Percentiles rank a stretch among this genome's conserved stretches.
phyloP scores from a whole-genome alignment of 257 asterid species.

The Paulownia fortunei region DNA sequence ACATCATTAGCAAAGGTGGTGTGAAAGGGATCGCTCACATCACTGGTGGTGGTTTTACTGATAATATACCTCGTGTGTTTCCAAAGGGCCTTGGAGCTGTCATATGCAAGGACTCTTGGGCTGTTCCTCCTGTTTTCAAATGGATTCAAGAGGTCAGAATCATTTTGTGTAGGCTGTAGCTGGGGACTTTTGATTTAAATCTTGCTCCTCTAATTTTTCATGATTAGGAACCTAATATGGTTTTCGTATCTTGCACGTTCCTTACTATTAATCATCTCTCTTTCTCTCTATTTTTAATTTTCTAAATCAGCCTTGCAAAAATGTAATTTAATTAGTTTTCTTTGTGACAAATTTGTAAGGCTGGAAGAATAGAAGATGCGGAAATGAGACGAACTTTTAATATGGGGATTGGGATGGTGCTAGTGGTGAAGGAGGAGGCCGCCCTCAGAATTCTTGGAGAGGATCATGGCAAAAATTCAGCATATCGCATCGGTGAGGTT shows the following conservation, averaged over 20 bases:
- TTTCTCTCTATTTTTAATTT: not conserved
- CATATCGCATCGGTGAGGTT: slow-evolving; percentile 69
- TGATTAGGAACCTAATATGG: too few relatives aligned
- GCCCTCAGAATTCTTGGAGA: slow-evolving; percentile 63
- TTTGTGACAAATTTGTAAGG: slow-evolving; percentile 45
- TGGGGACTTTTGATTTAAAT: too few relatives aligned
- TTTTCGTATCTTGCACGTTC: not conserved
- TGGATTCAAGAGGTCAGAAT: slow-evolving; percentile 90
- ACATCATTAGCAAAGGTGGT: slow-evolving; percentile 80
- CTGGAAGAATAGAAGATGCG: slow-evolving; percentile 73
- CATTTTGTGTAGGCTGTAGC: not conserved
- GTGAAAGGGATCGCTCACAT: slow-evolving; percentile 97
- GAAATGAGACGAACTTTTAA: slow-evolving; percentile 93
- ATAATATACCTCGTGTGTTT: slow-evolving; percentile 91
- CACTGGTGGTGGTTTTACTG: slow-evolving; percentile 97
- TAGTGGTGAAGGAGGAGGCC: slow-evolving; percentile 72
- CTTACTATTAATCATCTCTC: too few relatives aligned
- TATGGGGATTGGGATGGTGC: slow-evolving; percentile 98
- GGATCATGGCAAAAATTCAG: slow-evolving; percentile 25
- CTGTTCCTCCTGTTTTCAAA: slow-evolving; percentile 74
- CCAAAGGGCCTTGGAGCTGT: slow-evolving; percentile 89
- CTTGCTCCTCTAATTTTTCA: too few relatives aligned
- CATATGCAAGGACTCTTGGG: slow-evolving; percentile 75
- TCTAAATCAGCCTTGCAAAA: not conserved
- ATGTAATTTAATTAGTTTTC: not conserved